phyloP scores from a whole-genome alignment of 2,329 filamentous ascomycete genomes.

The Neoarthrinium moseri region DNA sequence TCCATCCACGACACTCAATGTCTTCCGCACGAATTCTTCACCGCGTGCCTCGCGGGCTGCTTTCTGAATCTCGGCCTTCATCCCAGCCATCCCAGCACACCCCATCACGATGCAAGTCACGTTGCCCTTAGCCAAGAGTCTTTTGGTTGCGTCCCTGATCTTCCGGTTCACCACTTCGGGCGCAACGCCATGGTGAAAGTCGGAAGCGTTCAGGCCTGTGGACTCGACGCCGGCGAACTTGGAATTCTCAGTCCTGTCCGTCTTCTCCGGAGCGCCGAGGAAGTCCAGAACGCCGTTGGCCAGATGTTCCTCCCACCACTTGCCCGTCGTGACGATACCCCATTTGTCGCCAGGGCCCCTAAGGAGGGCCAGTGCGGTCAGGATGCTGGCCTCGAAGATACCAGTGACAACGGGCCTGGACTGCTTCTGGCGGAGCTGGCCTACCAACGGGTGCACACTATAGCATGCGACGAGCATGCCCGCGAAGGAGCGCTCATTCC shows the following conservation, averaged over 20 bases:
- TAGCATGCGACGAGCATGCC: slow-evolving; percentile 88
- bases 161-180: slow-evolving; percentile 62
- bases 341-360: slow-evolving; percentile 54
- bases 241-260: slow-evolving; percentile 28
- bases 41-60: slow-evolving; percentile 67
- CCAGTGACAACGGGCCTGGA: slow-evolving; percentile 58
- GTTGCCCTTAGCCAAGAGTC: slow-evolving; percentile 55
- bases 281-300: slow-evolving; percentile 62
- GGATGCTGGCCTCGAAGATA: slow-evolving; percentile 84
- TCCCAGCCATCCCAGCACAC: slow-evolving; percentile 86
- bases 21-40: slow-evolving; percentile 48
- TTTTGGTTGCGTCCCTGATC: slow-evolving; percentile 68
- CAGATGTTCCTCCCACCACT: slow-evolving; percentile 77
- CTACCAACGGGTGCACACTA: slow-evolving; percentile 77
- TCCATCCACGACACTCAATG: slow-evolving; percentile 74
- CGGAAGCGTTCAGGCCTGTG: slow-evolving; percentile 75
- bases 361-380: slow-evolving; percentile 58
- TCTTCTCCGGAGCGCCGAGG: slow-evolving; percentile 46
- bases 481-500: slow-evolving; percentile 52
- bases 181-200: slow-evolving; percentile 71
- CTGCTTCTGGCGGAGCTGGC: slow-evolving; percentile 44
- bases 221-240: slow-evolving; percentile 79
- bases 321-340: slow-evolving; percentile 86
- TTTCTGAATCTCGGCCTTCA: slow-evolving; percentile 73
- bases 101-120: slow-evolving; percentile 77